Evolutionary conservation across 2,329 filamentous ascomycete genomes (phyloP), one percentile per base, ranked within the genome.

Genomic region (Ophiocordyceps robertsii): DNA sequence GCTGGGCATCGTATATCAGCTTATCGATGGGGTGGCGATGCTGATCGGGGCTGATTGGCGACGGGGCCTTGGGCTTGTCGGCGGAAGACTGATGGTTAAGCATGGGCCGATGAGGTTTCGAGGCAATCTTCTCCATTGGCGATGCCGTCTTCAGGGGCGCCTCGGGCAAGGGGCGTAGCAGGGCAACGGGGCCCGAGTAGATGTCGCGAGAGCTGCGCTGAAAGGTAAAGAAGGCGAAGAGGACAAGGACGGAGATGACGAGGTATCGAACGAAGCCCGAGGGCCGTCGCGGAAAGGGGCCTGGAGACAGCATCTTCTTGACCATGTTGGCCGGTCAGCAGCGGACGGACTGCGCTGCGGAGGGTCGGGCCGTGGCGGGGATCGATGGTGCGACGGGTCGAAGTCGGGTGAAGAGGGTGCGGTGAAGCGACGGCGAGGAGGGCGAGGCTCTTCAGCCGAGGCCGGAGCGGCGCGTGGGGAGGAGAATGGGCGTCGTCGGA

Each of bases 21-120:
- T 58, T 56, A 46, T 73, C 70, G 50, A 77, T 75, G n/a, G 72
- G 70, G 47, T 76, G 72, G 16, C 38, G 41, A 17, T 10, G 14
- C 33, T n/a, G 30, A 43, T 39, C 24, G 47, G 44, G 8, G 42
- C 45, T 12, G 43, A 10, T 17, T 10, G 33, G 16, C 6, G 17
- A 2, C 19, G 35, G 33, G n/a, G 42, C 41, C 37, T 40, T 39
- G 13, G 39, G 16, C 29, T 45, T 38, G 37, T 35, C 29, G 16
- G 8, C 27, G n/a, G n/a, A 13, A 11, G 27, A 6, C 14, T 39
- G 7, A 7, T 38, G 21, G 17, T 27, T 6, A 19, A 8, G 17
- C 4, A 13, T 17, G 16, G 33, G 33, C n/a, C 14, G n/a, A 17
- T 36, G 33, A 36, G 33, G 33, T 17, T 36, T 36, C 1, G 33